These are phyloP conservation scores for Globomyces pollinis-pini DNA, from an alignment of 192 early-diverging fungal species.

Conservation along the genomic window DNA sequence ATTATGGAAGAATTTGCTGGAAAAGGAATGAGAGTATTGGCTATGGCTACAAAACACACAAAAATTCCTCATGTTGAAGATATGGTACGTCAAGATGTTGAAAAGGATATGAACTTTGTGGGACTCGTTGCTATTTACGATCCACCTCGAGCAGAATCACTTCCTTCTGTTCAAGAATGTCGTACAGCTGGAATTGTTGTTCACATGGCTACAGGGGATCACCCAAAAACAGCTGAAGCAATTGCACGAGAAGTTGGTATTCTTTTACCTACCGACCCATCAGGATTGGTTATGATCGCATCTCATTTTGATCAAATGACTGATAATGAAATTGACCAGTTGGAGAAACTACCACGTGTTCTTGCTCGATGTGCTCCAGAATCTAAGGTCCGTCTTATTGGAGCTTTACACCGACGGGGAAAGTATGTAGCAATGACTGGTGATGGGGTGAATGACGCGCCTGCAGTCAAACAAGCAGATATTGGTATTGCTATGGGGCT, in stretches of 20 bases:
- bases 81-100: not conserved
- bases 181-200: slow-evolving; percentile 64
- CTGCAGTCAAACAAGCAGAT: no score
- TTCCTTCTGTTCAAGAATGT: slow-evolving; percentile 50
- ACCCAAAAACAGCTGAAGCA: slow-evolving; percentile 64
- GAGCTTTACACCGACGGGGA: slow-evolving; percentile 33
- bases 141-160: slow-evolving; percentile 71
- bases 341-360: slow-evolving; percentile 33
- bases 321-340: slow-evolving; percentile 26
- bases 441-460: no score
- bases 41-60: not conserved
- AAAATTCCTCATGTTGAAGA: not conserved
- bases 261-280: no score
- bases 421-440: no score
- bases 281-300: slow-evolving; percentile 56
- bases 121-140: slow-evolving; percentile 77
- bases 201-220: slow-evolving; percentile 81
- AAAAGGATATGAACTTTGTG: slow-evolving; percentile 32
- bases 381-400: slow-evolving; percentile 29
- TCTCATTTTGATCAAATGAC: slow-evolving; percentile 27
- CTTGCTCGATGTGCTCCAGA: slow-evolving; percentile 37
- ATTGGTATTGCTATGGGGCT: slow-evolving; percentile 95
- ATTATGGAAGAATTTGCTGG: not conserved
- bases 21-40: slow-evolving; percentile 5
- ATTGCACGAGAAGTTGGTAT: slow-evolving; percentile 67